A percentile compares a stretch with the other conserved stretches of the same genome.
Conservation (phyloP, 371 early-diverging fungal species). For the Conidiobolus incongruus region DNA sequence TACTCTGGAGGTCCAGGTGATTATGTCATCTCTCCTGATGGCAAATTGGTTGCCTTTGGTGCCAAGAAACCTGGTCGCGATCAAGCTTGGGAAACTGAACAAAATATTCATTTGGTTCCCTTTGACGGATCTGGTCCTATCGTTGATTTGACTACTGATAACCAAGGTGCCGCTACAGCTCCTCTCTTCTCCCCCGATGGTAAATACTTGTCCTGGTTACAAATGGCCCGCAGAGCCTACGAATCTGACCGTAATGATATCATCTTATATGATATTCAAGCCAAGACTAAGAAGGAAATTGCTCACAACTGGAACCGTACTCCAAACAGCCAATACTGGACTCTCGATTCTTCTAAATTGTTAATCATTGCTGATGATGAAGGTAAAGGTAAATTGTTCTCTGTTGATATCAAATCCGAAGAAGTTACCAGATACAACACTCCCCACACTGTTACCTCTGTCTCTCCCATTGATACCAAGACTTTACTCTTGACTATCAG, state of each 20-base stretch:
- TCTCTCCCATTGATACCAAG: conserved; percentile 11
- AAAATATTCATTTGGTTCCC: conserved; percentile 35
- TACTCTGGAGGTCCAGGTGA: conserved; percentile 30
- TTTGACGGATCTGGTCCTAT: conserved; percentile 26
- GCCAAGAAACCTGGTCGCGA: conserved; percentile 30
- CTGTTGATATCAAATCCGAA: conserved; percentile 20
- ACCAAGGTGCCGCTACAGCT: conserved; percentile 33
- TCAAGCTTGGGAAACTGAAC: conserved; percentile 56
- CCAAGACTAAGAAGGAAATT: conserved; percentile 14
- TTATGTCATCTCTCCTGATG: conserved; percentile 31
- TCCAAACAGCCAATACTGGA: conserved; percentile 27
- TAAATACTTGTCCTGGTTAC: conserved; percentile 33
- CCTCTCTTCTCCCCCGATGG: conserved; percentile 41
- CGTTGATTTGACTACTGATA: too few species aligned
- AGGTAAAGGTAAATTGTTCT: conserved; percentile 28
- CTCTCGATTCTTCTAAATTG: conserved; percentile 17
- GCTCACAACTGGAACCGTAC: conserved; percentile 38
- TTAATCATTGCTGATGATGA: conserved; percentile 31
- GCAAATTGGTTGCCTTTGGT: conserved; percentile 33
- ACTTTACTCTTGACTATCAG: too few species aligned
- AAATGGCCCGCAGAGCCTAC: conserved; percentile 40
- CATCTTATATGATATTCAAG: conserved; percentile 9
- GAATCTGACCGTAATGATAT: conserved; percentile 58
- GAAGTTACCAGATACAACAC: conserved; percentile 23
- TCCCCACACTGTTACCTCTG: conserved; percentile 10